These are phyloP conservation scores for Lablab purpureus DNA, from an alignment of 306 rosid species.

Conservation along the genomic window DNA sequence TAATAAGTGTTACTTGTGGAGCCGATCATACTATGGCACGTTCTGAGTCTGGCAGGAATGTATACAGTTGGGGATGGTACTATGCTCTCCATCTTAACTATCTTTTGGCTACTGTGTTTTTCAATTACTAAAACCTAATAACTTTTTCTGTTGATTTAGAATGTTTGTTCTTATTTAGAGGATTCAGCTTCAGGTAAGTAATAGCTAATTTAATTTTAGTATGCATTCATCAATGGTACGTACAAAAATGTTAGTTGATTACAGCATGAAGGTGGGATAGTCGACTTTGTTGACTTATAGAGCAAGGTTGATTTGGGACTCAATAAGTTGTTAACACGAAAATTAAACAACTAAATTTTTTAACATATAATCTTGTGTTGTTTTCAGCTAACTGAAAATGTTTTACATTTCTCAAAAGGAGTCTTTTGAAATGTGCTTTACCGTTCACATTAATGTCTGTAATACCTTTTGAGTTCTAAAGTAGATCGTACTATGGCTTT, in stretches of 20 bases:
- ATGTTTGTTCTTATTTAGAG: constrained; percentile 27
- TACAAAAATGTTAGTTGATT: not conserved
- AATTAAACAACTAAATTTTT: not conserved
- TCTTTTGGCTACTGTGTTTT: not conserved
- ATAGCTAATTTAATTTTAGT: not conserved
- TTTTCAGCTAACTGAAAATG: not conserved
- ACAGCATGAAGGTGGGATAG: not conserved
- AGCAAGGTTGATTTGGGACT: not conserved
- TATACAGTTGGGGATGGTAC: constrained; percentile 97
- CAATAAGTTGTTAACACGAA: not conserved
- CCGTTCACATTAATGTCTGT: not conserved
- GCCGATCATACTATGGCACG: constrained; percentile 90
- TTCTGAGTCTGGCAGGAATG: constrained; percentile 61
- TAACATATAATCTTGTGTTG: not conserved
- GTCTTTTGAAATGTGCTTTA: constrained; percentile 20
- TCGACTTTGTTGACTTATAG: constrained; percentile 6
- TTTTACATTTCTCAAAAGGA: not conserved
- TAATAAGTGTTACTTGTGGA: constrained; percentile 82
- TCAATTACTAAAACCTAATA: constrained; percentile 28
- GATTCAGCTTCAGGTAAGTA: constrained; percentile 25
- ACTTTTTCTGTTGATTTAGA: constrained; percentile 15
- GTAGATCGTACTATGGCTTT: constrained; percentile 44
- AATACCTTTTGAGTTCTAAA: constrained; percentile 20
- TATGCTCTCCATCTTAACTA: constrained; percentile 45
- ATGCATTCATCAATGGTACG: not conserved